phyloP scores from a whole-genome alignment of 371 early-diverging fungal species.

The Parasitella parasitica region DNA sequence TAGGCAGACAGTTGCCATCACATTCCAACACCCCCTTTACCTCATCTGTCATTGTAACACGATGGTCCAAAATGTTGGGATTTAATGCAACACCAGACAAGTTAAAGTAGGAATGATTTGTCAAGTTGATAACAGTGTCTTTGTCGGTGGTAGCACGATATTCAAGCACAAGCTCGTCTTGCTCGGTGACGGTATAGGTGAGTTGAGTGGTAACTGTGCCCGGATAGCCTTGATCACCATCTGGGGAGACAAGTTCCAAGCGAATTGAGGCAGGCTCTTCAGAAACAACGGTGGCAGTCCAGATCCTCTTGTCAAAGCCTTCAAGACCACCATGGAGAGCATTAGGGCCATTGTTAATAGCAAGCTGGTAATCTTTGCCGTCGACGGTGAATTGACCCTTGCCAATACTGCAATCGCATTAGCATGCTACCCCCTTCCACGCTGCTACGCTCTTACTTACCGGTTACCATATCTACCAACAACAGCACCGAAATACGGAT shows the following conservation, averaged over 20 bases:
- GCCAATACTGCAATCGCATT: conserved; percentile 28
- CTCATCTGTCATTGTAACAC: conserved; percentile 46
- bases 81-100: conserved; percentile 48
- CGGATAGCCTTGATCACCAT: conserved; percentile 51
- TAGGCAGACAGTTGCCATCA: conserved; percentile 61
- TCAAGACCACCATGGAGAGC: conserved; percentile 47
- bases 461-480: conserved; percentile 55
- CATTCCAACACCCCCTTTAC: conserved; percentile 55
- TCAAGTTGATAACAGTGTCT: conserved; percentile 37
- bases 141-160: conserved; percentile 40
- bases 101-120: conserved; percentile 51
- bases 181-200: conserved; percentile 45
- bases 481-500: conserved; percentile 50
- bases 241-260: conserved; percentile 44
- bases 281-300: conserved; percentile 40
- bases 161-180: conserved; percentile 31
- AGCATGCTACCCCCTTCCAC: background rate
- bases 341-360: conserved; percentile 44
- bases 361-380: conserved; percentile 31
- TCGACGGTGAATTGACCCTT: conserved; percentile 44
- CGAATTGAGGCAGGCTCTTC: conserved; percentile 41
- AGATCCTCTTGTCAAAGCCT: conserved; percentile 47
- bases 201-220: conserved; percentile 38
- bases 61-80: conserved; percentile 49
- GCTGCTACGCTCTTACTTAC: conserved; percentile 8